These are phyloP conservation scores for Blastobotrys indianensis DNA, from an alignment of 1,139 yeast species.

Conservation along the genomic window DNA sequence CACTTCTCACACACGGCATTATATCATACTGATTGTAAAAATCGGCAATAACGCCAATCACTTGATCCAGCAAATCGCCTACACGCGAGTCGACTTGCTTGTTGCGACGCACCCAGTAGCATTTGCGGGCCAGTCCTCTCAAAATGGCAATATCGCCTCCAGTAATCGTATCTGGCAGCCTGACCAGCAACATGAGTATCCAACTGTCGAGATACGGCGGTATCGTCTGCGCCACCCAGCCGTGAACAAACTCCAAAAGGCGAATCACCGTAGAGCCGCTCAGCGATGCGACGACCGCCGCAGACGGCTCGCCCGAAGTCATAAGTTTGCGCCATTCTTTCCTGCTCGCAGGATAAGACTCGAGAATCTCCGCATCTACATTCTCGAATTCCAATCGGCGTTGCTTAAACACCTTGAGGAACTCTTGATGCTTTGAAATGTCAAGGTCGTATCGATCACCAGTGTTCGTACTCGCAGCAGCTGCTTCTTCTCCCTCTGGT, in stretches of 20 bases:
- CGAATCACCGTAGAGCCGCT: constrained; percentile 20
- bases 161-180: constrained; percentile 35
- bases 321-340: constrained; percentile 24
- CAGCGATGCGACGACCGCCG: constrained; percentile 11
- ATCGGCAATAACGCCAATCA: constrained; percentile 30
- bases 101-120: constrained; percentile 23
- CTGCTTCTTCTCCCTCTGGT: neutral
- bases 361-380: neutral
- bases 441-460: constrained; percentile 10
- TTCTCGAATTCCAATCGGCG: constrained; percentile 10
- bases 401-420: constrained; percentile 15
- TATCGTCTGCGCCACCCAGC: constrained; percentile 25
- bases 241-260: constrained; percentile 25
- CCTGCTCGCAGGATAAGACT: constrained; percentile 22
- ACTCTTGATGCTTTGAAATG: constrained; percentile 17
- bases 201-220: constrained; percentile 29
- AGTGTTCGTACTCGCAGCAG: constrained; percentile 6
- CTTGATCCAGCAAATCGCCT: constrained; percentile 25
- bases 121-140: constrained; percentile 39
- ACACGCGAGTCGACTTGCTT: constrained; percentile 21
- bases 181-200: constrained; percentile 37
- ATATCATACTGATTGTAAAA: constrained; percentile 36
- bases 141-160: constrained; percentile 37
- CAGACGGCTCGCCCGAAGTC: constrained; percentile 7
- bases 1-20: constrained; percentile 3